Base-by-base conservation (phyloP, 1,139 yeast species). In the Protomyces gravidus region DNA sequence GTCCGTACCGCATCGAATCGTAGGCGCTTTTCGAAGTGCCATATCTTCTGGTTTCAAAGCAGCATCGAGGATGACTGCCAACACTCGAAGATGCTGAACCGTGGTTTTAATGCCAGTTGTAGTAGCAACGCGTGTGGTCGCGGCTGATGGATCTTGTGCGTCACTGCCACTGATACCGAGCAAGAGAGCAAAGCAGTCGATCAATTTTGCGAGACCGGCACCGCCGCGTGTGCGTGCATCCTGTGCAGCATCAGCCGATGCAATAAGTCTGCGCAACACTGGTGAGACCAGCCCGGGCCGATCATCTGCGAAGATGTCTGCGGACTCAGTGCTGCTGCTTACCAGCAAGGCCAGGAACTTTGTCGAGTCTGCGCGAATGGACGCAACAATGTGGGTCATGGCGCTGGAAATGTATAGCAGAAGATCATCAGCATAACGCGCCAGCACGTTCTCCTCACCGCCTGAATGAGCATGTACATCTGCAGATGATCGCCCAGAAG, bases 341-440 rank as follows among this genome's bases (percentile, higher is more conserved):
- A 88, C 70, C 56, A 88, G 68, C 3, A 84, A 75, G 36, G 75
- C 75, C 36, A 89, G 73, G 65, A 84, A 85, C 61, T 78, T 78
- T 0, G 92, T 80, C 3, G 94, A 81, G 64, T 84, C 86, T 57
- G 81, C 80, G 51, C 95, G 79, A 42, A 89, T 82, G 6, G 82
- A 83, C 0, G 90, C 84, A 40, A 79, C 80, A 49, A 92, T 85
- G 69, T 92, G 97, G 17, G 97, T 87, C 97, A 92, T 92, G 13
- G 96, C 95, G 59, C 94, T 85, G 67, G 86, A 86, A n/a, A 90
- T 78, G 69, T 86, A 90, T 32, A 92, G 75, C 33, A 86, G 78
- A 2, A 90, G 72, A 5, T 84, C 75, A 30, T 83, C 76, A 53
- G 85, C 77, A 71, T 90, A 5, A 81, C 81, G 0, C 80, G 78